These are phyloP conservation scores for Pseudogymnoascus sp. DNA, from an alignment of 2,329 filamentous ascomycete genomes.

Conservation along the genomic window DNA sequence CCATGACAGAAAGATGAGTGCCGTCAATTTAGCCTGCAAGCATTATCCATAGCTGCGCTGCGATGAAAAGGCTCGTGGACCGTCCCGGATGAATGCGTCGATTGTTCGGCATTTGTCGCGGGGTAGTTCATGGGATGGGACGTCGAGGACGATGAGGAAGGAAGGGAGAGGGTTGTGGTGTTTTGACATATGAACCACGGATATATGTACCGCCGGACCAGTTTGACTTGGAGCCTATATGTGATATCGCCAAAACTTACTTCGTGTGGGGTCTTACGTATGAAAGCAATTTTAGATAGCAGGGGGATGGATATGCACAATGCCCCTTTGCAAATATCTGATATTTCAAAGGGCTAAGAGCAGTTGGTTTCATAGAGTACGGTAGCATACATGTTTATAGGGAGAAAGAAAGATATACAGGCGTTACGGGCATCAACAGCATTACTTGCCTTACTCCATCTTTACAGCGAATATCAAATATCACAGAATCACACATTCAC, in stretches of 20 bases:
- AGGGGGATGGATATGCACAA: not conserved
- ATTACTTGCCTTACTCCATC: not conserved
- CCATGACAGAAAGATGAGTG: not conserved
- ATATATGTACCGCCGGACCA: not conserved
- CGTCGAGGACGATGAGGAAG: no score
- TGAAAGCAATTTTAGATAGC: no score
- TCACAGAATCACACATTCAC: not conserved
- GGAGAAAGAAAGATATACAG: not conserved
- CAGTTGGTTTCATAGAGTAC: not conserved
- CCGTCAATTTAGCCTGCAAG: not conserved
- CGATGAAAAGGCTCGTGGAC: not conserved
- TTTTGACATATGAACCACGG: not conserved
- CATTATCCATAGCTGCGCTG: not conserved
- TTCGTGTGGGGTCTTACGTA: not conserved
- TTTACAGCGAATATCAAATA: not conserved
- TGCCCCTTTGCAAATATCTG: not conserved
- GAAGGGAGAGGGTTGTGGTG: not conserved
- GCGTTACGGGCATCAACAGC: not conserved
- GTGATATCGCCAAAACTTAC: not conserved
- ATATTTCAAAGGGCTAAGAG: not conserved
- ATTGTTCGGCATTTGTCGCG: slow-evolving; percentile 1
- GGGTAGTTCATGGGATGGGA: not conserved
- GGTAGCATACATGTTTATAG: not conserved
- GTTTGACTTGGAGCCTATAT: not conserved
- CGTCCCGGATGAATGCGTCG: not conserved